Base-by-base conservation (phyloP, 2,329 filamentous ascomycete genomes). In the Phyllosticta ampelicida region DNA sequence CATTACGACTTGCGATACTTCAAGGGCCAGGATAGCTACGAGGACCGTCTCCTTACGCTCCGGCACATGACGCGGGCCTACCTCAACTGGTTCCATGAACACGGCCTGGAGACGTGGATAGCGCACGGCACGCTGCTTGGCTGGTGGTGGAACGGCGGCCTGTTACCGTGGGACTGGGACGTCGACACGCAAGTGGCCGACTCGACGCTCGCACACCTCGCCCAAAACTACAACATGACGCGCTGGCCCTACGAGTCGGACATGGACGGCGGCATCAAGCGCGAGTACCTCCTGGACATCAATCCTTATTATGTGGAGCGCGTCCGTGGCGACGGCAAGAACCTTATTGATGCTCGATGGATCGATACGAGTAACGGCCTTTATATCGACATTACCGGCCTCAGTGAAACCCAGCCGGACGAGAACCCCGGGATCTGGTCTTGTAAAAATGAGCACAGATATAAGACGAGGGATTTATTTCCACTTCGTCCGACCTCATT, bases 101-200 rank as follows among this genome's bases (percentile, higher is more conserved):
- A 85, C 56, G 81, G 82, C 6, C 73, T 90, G 61, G 87, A 92
- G 72, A 92, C 89, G 0, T 94, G 89, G 89, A 83, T 95, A 60
- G 89, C 89, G 48, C 89, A 95, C 70, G 89, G 89, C 53, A 90
- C 89, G 4, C 74, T 94, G 54, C 75, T 95, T 20, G 89, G 89
- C 11, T 95, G 89, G 89, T 94, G 87, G 87, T 95, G 89, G 89
- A 92, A 90, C 68, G 77, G 77, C 58, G 77, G 83, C 72, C 84
- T 89, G 67, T 83, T 91, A 74, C 87, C 88, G 0, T 91, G 88
- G 88, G 89, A 94, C 71, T 87, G 84, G 75, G 89, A 95, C 70
- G 76, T 94, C 51, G 89, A 95, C 71, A 87, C 88, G 0, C 89
- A 94, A 72, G 84, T 94, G 26, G 82, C 84, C 18, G 80, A 80